phyloP scores from a whole-genome alignment of 2,329 filamentous ascomycete species.

The Sarocladiaceae sp. region DNA sequence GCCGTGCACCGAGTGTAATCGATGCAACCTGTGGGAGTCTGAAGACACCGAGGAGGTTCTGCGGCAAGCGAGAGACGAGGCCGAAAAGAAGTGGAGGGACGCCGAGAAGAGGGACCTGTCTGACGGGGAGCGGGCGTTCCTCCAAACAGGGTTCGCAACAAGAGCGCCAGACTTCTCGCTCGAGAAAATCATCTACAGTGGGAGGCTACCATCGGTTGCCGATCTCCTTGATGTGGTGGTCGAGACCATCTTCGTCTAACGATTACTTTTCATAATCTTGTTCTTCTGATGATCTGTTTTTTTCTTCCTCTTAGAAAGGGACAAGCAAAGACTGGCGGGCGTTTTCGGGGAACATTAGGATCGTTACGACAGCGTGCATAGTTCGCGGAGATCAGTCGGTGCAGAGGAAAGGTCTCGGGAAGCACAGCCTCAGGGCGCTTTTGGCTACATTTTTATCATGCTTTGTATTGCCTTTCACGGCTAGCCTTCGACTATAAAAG shows the following conservation, averaged over 20 bases:
- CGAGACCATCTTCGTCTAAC: conserved; percentile 35
- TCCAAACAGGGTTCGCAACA: conserved; percentile 45
- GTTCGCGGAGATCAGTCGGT: too few species aligned
- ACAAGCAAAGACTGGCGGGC: conserved; percentile 2
- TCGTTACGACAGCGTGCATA: too few species aligned
- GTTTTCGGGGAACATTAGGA: too few species aligned
- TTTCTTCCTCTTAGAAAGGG: neutral
- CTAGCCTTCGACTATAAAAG: too few species aligned
- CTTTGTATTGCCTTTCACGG: too few species aligned
- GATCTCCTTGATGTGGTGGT: conserved; percentile 41
- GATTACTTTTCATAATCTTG: neutral
- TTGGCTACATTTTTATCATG: too few species aligned
- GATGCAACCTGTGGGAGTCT: conserved; percentile 72
- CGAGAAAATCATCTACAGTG: conserved; percentile 25
- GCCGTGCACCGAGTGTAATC: conserved; percentile 70
- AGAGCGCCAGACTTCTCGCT: conserved; percentile 20
- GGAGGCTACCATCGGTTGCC: conserved; percentile 30
- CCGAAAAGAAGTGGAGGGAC: conserved; percentile 64
- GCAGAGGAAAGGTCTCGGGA: too few species aligned
- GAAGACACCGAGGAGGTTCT: conserved; percentile 67
- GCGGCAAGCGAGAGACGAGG: conserved; percentile 61
- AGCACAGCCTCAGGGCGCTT: too few species aligned
- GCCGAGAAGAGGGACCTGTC: conserved; percentile 54
- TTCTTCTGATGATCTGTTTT: neutral
- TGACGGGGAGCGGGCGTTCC: conserved; percentile 47